Evolutionary conservation across 768 basidiomycete genomes (phyloP).

Genomic region (Leucosporidium scottii): DNA sequence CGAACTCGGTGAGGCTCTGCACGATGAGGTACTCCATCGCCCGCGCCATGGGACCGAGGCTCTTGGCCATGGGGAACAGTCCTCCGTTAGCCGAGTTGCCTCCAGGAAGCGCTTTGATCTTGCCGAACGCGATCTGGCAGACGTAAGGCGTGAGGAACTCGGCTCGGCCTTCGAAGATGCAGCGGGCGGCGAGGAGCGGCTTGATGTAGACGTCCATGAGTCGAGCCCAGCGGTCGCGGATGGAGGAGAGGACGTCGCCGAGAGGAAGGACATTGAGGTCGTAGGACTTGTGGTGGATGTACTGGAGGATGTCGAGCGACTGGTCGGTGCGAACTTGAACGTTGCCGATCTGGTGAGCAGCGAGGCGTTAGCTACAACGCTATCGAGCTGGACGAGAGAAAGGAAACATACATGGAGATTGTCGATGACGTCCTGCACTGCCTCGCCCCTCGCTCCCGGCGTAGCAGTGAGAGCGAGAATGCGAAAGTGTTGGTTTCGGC

Average conservation of each 20-base stretch:
- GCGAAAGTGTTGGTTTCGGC: conserved; percentile 88
- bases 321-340: conserved; percentile 91
- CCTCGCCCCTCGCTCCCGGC: conserved; percentile 74
- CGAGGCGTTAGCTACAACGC: background rate
- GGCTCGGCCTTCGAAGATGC: conserved; percentile 20
- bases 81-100: conserved; percentile 18
- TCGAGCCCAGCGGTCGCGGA: conserved; percentile 61
- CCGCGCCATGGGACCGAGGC: conserved; percentile 54
- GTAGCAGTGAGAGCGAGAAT: conserved; percentile 92
- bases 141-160: conserved; percentile 25
- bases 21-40: conserved; percentile 89
- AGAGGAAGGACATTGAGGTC: conserved; percentile 62
- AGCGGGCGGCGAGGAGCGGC: conserved; percentile 14
- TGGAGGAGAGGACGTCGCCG: conserved; percentile 56
- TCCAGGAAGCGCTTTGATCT: conserved; percentile 26
- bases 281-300: conserved; percentile 76
- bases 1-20: conserved; percentile 71
- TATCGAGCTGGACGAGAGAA: background rate
- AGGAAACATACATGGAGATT: conserved; percentile 55
- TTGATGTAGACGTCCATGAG: conserved; percentile 59
- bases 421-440: conserved; percentile 86
- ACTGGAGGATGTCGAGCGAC: conserved; percentile 75
- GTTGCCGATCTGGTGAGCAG: conserved; percentile 55
- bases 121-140: conserved; percentile 24
- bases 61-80: conserved; percentile 46